A percentile compares a stretch with the other conserved stretches of the same genome.
These are phyloP conservation scores for Dichotomocladium elegans DNA, from an alignment of 371 early-diverging fungal species.

Conservation along the genomic window DNA sequence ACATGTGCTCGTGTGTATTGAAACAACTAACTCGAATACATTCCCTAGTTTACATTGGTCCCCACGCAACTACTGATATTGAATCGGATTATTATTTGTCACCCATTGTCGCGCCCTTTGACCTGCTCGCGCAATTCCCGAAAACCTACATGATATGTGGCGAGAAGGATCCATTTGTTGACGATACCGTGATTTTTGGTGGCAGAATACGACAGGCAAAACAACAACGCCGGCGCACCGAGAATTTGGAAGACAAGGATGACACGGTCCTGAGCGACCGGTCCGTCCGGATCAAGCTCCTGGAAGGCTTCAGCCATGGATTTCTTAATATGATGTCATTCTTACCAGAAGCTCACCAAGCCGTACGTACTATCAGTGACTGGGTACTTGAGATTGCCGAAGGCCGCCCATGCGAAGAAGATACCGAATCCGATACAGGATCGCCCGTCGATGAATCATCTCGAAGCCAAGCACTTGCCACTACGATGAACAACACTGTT, in stretches of 20 bases:
- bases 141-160: constrained; percentile 88
- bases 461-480: background rate
- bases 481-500: background rate
- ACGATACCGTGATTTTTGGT: constrained; percentile 92
- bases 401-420: background rate
- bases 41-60: constrained; percentile 75
- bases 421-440: background rate
- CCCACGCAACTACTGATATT: constrained; percentile 75
- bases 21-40: background rate
- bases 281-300: constrained; percentile 58
- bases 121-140: constrained; percentile 86
- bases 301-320: constrained; percentile 92
- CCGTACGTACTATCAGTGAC: constrained; percentile 59
- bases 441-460: background rate
- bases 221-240: constrained; percentile 17
- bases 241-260: constrained; percentile 20
- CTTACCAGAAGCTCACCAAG: constrained; percentile 79
- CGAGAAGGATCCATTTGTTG: constrained; percentile 94
- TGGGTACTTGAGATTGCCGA: constrained; percentile 56
- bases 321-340: constrained; percentile 86
- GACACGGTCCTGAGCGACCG: constrained; percentile 10
- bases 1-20: background rate
- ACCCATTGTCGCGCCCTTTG: constrained; percentile 88
- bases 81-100: constrained; percentile 79
- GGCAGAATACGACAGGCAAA: constrained; percentile 84